These are phyloP conservation scores for Chlamydomonas applanata DNA, from an alignment of 139 green algal species.

Conservation along the genomic window DNA sequence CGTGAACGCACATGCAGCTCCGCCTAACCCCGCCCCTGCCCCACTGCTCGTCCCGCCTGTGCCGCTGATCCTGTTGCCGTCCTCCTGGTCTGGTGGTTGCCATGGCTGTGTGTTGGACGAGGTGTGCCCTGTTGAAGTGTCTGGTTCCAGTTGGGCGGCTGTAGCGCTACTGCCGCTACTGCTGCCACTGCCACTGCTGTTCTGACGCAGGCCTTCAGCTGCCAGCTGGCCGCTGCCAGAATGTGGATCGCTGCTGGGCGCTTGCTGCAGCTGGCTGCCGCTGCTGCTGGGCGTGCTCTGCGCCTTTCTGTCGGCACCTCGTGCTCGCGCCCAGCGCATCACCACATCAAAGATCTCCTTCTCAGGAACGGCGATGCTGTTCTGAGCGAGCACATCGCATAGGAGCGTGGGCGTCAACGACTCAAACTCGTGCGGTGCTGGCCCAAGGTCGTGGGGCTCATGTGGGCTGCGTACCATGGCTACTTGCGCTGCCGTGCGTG, in stretches of 20 bases:
- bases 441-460: constrained; percentile 15
- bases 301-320: background rate
- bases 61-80: background rate
- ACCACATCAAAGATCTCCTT: constrained; percentile 39
- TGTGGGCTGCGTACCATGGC: too few relatives aligned
- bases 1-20: background rate
- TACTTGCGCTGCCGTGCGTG: too few relatives aligned
- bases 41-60: background rate
- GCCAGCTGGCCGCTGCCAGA: background rate
- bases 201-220: too few relatives aligned
- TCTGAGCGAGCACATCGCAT: constrained; percentile 28
- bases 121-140: background rate
- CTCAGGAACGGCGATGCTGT: constrained; percentile 39
- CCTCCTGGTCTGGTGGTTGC: background rate
- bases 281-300: background rate
- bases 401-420: constrained; percentile 11
- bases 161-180: background rate
- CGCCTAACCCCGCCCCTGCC: background rate
- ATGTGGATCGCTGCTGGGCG: too few relatives aligned
- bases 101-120: too few relatives aligned
- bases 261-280: background rate
- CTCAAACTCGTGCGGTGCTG: constrained; percentile 10
- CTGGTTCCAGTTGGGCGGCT: background rate
- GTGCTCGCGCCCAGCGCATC: constrained; percentile 24
- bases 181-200: background rate